phyloP scores from a whole-genome alignment of 202 grass and related monocot species.

The Miscanthus sacchariflorus region DNA sequence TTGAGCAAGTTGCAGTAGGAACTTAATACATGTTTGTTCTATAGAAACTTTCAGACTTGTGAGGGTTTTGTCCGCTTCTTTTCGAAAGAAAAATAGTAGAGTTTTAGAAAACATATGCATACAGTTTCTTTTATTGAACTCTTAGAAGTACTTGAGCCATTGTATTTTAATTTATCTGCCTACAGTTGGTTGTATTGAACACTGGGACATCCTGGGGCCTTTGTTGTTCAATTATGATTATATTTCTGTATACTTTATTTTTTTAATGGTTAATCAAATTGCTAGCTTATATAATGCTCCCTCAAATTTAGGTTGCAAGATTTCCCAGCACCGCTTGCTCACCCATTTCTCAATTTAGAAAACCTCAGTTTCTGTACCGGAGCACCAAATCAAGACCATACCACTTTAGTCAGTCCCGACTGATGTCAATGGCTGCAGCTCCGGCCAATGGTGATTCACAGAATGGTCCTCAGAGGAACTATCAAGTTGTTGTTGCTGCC shows the following conservation, averaged over 20 bases:
- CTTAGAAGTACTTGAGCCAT: not conserved
- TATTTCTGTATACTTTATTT: not conserved
- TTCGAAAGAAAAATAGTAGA: not conserved
- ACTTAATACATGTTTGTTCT: not conserved
- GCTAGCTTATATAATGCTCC: slow-evolving; percentile 5
- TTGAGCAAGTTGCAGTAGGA: not conserved
- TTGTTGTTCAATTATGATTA: not conserved
- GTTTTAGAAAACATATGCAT: not conserved
- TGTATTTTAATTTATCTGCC: not conserved
- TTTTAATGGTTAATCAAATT: not conserved
- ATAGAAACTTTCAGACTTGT: not conserved
- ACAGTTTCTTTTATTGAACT: not conserved
- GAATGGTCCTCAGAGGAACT: slow-evolving; percentile 55
- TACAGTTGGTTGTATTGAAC: not conserved
- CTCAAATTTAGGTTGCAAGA: slow-evolving; percentile 36
- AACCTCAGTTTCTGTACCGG: not conserved
- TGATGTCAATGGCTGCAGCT: slow-evolving; percentile 32
- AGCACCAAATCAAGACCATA: slow-evolving; percentile 17
- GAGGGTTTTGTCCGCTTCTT: not conserved
- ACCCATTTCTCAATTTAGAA: slow-evolving; percentile 24
- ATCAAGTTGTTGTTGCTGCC: slow-evolving; percentile 78
- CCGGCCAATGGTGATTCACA: slow-evolving; percentile 47
- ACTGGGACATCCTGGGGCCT: not conserved
- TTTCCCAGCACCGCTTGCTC: slow-evolving; percentile 8
- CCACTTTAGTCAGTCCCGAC: slow-evolving; percentile 14